phyloP scores from a whole-genome alignment of 1,139 yeast species.

The Blastobotrys serpentis region DNA sequence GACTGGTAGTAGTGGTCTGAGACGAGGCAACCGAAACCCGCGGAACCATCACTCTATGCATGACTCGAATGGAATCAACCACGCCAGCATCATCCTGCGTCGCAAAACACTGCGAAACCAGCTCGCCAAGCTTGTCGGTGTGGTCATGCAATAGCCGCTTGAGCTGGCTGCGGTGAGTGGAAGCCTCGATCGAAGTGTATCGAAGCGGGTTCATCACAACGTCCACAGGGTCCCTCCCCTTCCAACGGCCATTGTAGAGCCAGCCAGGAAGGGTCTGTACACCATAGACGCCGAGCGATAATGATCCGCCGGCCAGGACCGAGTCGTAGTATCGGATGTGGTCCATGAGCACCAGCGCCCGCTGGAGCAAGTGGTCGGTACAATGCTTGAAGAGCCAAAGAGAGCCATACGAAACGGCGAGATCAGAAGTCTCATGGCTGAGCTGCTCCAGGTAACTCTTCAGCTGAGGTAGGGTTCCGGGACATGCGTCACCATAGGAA shows the following conservation, averaged over 20 bases:
- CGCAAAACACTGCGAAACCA: slow-evolving; percentile 6
- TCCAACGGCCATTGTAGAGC: slow-evolving; percentile 1
- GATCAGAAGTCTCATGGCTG: not conserved
- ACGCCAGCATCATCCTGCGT: slow-evolving; percentile 9
- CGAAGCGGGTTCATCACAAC: slow-evolving; percentile 2
- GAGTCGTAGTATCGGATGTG: slow-evolving; percentile 39
- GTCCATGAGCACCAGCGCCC: slow-evolving; percentile 36
- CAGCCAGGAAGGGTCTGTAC: slow-evolving; percentile 29
- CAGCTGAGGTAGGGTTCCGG: not conserved
- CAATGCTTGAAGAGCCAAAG: slow-evolving; percentile 3
- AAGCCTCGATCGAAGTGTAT: not conserved
- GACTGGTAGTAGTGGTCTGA: not conserved
- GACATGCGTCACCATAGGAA: not conserved
- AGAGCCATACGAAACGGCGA: slow-evolving; percentile 1
- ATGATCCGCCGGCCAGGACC: slow-evolving; percentile 27
- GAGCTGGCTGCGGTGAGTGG: not conserved
- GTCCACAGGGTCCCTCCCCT: not conserved
- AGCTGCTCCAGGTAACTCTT: not conserved
- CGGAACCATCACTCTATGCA: slow-evolving; percentile 17
- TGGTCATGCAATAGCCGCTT: not conserved
- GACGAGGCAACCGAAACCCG: not conserved
- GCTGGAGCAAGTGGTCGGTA: slow-evolving; percentile 30
- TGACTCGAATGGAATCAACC: slow-evolving; percentile 13
- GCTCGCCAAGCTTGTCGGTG: slow-evolving; percentile 5
- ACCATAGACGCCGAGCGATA: slow-evolving; percentile 30